Conservation (phyloP, 2,329 filamentous ascomycete genomes). For the Ophiostoma tasmaniense region DNA sequence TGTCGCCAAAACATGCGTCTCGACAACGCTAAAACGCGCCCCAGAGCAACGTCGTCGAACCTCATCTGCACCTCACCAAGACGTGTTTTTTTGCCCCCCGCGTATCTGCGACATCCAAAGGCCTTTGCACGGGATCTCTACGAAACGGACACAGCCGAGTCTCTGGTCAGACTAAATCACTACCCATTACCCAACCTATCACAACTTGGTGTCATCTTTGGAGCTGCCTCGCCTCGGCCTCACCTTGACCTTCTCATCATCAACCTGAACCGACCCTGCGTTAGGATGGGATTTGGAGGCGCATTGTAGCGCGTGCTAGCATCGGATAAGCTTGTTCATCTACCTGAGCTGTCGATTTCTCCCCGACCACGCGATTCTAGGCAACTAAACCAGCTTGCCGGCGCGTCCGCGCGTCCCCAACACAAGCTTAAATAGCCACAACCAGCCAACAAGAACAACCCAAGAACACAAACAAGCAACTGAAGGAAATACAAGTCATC, state of each 20-base stretch:
- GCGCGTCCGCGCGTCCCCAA: not conserved
- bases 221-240: not conserved
- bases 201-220: not conserved
- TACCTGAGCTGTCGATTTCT: no score
- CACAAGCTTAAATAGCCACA: not conserved
- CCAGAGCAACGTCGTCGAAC: constrained; percentile 1
- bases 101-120: not conserved
- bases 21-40: constrained; percentile 16
- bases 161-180: not conserved
- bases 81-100: not conserved
- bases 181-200: not conserved
- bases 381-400: not conserved
- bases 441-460: not conserved
- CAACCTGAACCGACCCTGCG: not conserved
- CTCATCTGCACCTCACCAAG: not conserved
- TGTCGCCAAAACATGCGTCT: constrained; percentile 12
- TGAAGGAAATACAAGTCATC: not conserved
- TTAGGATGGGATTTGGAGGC: constrained; percentile 4
- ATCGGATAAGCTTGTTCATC: not conserved
- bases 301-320: constrained; percentile 3
- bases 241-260: not conserved
- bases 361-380: not conserved
- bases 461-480: not conserved
- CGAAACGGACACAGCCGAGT: not conserved
- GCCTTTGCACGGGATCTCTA: not conserved